These are phyloP conservation scores for Cicer bijugum DNA, from an alignment of 306 rosid species.

Conservation along the genomic window DNA sequence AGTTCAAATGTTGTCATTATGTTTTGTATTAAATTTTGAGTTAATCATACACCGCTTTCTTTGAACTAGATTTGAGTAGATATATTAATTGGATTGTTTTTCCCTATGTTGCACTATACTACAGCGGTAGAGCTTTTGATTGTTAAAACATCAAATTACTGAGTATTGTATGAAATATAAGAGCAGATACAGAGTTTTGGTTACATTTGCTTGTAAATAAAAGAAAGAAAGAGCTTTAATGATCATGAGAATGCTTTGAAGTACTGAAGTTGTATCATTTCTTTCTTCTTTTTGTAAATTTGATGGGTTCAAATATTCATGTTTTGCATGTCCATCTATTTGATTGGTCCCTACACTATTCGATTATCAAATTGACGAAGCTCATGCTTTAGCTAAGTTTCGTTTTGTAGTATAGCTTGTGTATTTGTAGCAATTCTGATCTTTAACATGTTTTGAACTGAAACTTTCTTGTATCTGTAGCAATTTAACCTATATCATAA, in stretches of 20 bases:
- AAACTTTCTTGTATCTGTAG: slow-evolving; percentile 1
- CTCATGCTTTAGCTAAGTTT: not conserved
- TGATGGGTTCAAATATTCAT: slow-evolving; percentile 18
- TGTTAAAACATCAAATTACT: too few species aligned
- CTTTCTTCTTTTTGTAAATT: slow-evolving; percentile 8
- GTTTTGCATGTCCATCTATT: slow-evolving; percentile 25
- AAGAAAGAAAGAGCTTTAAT: not conserved
- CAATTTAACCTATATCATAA: not conserved
- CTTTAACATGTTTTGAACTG: not conserved
- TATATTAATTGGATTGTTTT: not conserved
- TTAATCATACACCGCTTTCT: not conserved
- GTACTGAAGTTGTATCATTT: slow-evolving; percentile 5
- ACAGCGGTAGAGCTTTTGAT: too few species aligned
- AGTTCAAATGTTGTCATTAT: too few species aligned
- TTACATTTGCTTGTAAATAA: not conserved
- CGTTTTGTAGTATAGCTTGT: not conserved
- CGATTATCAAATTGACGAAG: not conserved
- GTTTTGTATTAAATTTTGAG: not conserved
- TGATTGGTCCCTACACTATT: slow-evolving; percentile 6
- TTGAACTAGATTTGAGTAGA: not conserved
- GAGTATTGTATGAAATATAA: too few species aligned
- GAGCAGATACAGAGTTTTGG: not conserved
- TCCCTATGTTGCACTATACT: too few species aligned
- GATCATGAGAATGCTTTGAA: slow-evolving; percentile 10
- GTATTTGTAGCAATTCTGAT: not conserved